phyloP scores from a whole-genome alignment of 1,284 basidiomycete species.

The Malassezia slooffiae region DNA sequence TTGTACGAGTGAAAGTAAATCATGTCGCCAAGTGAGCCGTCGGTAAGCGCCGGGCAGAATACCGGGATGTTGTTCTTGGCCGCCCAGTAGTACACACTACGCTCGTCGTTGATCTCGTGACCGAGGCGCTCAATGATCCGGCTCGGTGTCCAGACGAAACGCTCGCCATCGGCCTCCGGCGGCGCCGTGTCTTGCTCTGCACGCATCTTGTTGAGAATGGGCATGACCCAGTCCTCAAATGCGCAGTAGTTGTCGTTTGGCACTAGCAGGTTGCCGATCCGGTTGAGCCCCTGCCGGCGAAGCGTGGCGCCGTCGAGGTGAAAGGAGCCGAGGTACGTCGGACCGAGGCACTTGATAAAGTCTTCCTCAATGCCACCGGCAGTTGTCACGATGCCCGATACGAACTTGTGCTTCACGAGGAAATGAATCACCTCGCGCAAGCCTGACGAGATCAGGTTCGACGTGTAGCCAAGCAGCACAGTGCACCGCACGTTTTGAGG shows the following conservation, averaged over 20 bases:
- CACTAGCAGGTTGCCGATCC: conserved; percentile 93
- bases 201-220: conserved; percentile 83
- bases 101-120: conserved; percentile 91
- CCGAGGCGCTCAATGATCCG: conserved; percentile 80
- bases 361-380: conserved; percentile 98
- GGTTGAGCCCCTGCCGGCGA: conserved; percentile 75
- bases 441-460: conserved; percentile 95
- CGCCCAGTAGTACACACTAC: conserved; percentile 92
- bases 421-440: conserved; percentile 84
- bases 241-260: conserved; percentile 99
- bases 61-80: conserved; percentile 92
- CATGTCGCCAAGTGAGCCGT: conserved; percentile 97
- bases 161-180: conserved; percentile 54
- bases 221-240: conserved; percentile 97
- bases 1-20: conserved; percentile 86
- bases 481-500: conserved; percentile 58
- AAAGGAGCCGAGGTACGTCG: conserved; percentile 81
- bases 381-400: conserved; percentile 84
- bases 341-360: conserved; percentile 94
- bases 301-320: conserved; percentile 79
- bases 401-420: conserved; percentile 84
- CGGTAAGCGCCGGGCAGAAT: conserved; percentile 95
- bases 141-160: conserved; percentile 72
- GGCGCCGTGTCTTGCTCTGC: conserved; percentile 61
- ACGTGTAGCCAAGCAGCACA: conserved; percentile 94